Percentiles rank a stretch among this genome's conserved stretches.
These are phyloP conservation scores for Ceratocystis smalleyi DNA, from an alignment of 2,329 filamentous ascomycete species.

Conservation along the genomic window DNA sequence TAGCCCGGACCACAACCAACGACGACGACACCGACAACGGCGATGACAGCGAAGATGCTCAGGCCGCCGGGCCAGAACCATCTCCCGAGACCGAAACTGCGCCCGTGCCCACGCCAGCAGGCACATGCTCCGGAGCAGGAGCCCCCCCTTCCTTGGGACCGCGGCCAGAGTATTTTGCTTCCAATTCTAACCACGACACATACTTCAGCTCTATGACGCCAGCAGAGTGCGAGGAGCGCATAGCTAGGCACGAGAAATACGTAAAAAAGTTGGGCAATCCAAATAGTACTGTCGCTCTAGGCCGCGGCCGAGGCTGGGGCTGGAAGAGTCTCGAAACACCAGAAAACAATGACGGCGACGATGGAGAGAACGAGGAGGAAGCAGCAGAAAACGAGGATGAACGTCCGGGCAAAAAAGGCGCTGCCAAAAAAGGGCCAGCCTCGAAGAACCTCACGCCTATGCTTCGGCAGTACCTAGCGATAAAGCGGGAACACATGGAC, in stretches of 20 bases:
- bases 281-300: constrained; percentile 58
- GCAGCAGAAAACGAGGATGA: constrained; percentile 43
- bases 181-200: constrained; percentile 11
- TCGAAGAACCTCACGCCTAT: constrained; percentile 71
- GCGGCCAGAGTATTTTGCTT: constrained; percentile 8
- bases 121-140: background rate
- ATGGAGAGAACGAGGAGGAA: constrained; percentile 33
- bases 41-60: constrained; percentile 5
- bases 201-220: constrained; percentile 25
- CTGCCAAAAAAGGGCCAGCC: constrained; percentile 34
- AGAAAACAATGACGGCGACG: constrained; percentile 41
- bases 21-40: constrained; percentile 3
- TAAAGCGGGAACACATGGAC: constrained; percentile 82
- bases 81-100: background rate
- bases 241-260: constrained; percentile 53
- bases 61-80: background rate
- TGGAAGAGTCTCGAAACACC: constrained; percentile 37
- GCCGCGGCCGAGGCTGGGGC: constrained; percentile 40
- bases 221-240: constrained; percentile 49
- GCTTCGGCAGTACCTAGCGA: constrained; percentile 83
- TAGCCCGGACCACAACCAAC: background rate
- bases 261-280: constrained; percentile 79
- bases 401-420: constrained; percentile 29
- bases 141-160: background rate
- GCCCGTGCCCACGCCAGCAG: background rate